Conservation (phyloP, 2,329 filamentous ascomycete species). For the Passalora sequoiae region DNA sequence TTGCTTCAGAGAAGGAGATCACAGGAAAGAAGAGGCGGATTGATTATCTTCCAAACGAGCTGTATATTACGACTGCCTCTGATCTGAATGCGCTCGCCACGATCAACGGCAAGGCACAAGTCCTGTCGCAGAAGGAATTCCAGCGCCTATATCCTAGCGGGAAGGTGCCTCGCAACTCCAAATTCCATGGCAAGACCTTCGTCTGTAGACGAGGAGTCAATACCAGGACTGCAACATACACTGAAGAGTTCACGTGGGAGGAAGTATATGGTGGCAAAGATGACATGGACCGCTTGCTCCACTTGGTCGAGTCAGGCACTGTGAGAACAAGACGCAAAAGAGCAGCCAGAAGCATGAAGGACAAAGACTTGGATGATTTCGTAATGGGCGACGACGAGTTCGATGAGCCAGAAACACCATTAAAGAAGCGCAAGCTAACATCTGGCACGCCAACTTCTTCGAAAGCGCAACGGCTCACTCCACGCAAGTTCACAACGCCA, state of each 20-base stretch:
- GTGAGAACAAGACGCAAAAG: conserved; percentile 57
- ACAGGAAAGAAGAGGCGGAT: conserved; percentile 72
- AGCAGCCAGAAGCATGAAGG: conserved; percentile 25
- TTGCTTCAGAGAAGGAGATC: conserved; percentile 85
- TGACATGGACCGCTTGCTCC: conserved; percentile 61
- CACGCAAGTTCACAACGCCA: conserved; percentile 56
- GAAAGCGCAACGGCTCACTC: conserved; percentile 42
- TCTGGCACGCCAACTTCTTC: conserved; percentile 42
- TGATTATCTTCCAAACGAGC: conserved; percentile 76
- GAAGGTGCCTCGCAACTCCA: conserved; percentile 65
- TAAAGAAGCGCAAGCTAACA: conserved; percentile 46
- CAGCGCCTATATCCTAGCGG: conserved; percentile 66
- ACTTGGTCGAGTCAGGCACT: conserved; percentile 65
- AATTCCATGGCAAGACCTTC: conserved; percentile 79
- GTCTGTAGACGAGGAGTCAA: conserved; percentile 87
- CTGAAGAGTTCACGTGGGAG: conserved; percentile 88
- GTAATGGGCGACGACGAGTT: conserved; percentile 40
- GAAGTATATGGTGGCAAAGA: conserved; percentile 66
- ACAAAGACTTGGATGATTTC: conserved; percentile 42
- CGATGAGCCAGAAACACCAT: conserved; percentile 41
- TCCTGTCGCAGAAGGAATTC: conserved; percentile 70
- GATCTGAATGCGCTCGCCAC: conserved; percentile 82
- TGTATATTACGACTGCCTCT: conserved; percentile 83
- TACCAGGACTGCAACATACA: conserved; percentile 82
- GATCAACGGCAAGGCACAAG: conserved; percentile 80